Percentiles rank a stretch among this genome's conserved stretches.
phyloP scores from a whole-genome alignment of 2,329 filamentous ascomycete species.

The Ploettnerulaceae sp. region DNA sequence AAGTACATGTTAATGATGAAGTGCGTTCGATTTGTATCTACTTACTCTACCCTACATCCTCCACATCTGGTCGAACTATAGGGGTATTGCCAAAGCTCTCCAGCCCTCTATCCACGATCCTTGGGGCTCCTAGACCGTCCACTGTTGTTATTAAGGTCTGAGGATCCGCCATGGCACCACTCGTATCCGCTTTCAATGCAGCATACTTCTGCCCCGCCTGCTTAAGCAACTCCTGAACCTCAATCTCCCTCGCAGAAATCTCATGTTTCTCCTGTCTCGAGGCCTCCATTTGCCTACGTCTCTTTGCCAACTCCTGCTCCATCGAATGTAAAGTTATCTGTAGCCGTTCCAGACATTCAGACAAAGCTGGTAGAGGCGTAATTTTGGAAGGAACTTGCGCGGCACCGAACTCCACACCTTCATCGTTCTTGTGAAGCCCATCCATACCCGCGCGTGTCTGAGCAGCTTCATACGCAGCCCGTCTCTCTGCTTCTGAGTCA shows the following conservation, averaged over 20 bases:
- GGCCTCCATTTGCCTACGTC: constrained; percentile 59
- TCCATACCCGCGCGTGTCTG: constrained; percentile 88
- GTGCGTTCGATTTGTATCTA: background rate
- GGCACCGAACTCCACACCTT: constrained; percentile 35
- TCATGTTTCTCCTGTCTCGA: constrained; percentile 64
- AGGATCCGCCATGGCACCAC: constrained; percentile 32
- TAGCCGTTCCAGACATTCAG: constrained; percentile 60
- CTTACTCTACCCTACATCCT: constrained; percentile 29
- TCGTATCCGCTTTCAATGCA: constrained; percentile 46
- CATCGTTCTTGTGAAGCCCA: constrained; percentile 49
- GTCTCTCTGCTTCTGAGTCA: constrained; percentile 67
- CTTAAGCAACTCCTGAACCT: constrained; percentile 76
- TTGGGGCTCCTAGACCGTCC: constrained; percentile 3
- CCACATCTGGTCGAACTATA: constrained; percentile 26
- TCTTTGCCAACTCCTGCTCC: constrained; percentile 56
- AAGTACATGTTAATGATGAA: too few relatives aligned
- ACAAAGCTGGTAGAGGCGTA: constrained; percentile 69
- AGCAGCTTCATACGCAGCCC: constrained; percentile 79
- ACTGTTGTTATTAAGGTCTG: constrained; percentile 15
- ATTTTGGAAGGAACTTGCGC: constrained; percentile 51
- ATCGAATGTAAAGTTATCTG: constrained; percentile 57
- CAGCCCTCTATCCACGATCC: constrained; percentile 31
- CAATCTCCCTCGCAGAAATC: constrained; percentile 64
- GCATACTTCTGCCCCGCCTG: constrained; percentile 73
- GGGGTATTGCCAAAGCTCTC: constrained; percentile 39